Evolutionary conservation across 495 filamentous ascomycete species (phyloP).

Genomic region (Aspergillus wentii): DNA sequence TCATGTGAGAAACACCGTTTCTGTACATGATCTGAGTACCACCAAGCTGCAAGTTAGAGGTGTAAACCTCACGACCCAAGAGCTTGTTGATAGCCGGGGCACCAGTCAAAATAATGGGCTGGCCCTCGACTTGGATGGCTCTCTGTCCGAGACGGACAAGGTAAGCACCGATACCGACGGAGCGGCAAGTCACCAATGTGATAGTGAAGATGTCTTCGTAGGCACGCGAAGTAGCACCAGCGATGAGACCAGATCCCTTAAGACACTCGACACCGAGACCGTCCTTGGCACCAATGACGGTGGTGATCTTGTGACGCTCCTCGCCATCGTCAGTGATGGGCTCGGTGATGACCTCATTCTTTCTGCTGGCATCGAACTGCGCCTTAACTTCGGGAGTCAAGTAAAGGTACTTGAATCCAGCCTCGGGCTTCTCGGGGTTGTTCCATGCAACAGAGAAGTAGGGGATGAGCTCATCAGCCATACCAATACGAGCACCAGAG

Average conservation of each 20-base stretch:
- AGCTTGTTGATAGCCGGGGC: slow-evolving; percentile 97
- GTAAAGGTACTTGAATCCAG: slow-evolving; percentile 98
- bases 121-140: slow-evolving; percentile 97
- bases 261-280: slow-evolving; percentile 97
- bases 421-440: slow-evolving; percentile 73
- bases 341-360: slow-evolving; percentile 84
- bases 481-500: slow-evolving; percentile 96
- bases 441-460: slow-evolving; percentile 98
- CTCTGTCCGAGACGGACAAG: slow-evolving; percentile 95
- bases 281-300: slow-evolving; percentile 90
- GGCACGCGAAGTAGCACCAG: slow-evolving; percentile 91
- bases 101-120: slow-evolving; percentile 98
- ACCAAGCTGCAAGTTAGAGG: slow-evolving; percentile 96
- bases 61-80: slow-evolving; percentile 96
- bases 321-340: slow-evolving; percentile 80
- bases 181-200: slow-evolving; percentile 95
- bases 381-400: slow-evolving; percentile 81
- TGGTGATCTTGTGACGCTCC: slow-evolving; percentile 88
- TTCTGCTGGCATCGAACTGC: slow-evolving; percentile 78
- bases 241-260: slow-evolving; percentile 95
- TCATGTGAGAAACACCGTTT: slow-evolving; percentile 99
- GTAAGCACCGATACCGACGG: slow-evolving; percentile 97
- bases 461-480: slow-evolving; percentile 94
- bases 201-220: slow-evolving; percentile 99
- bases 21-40: slow-evolving; percentile 99